Evolutionary conservation across 116 monocot species (phyloP).

Genomic region (Papilionanthe hybrid): DNA sequence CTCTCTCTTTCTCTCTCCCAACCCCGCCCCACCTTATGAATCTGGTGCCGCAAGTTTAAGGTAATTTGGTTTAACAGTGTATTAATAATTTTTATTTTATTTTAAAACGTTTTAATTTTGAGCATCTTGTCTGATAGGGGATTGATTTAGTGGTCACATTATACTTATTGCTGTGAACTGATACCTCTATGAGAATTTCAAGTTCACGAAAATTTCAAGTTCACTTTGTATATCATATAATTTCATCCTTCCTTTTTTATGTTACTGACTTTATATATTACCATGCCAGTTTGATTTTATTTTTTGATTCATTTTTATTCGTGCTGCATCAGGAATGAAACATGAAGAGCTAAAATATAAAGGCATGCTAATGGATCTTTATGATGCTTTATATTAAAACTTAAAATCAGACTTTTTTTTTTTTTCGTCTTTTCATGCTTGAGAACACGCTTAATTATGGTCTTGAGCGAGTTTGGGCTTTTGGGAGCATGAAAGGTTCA

Average conservation of each 20-base stretch:
- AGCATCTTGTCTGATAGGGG: background rate
- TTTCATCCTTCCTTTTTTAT: background rate
- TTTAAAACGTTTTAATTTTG: background rate
- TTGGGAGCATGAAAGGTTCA: constrained; percentile 72
- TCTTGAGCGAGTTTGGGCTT: constrained; percentile 85
- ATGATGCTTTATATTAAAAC: background rate
- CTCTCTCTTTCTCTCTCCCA: background rate
- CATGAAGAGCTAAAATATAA: constrained; percentile 3
- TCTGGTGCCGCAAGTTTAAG: background rate
- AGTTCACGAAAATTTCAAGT: background rate
- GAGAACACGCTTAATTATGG: constrained; percentile 92
- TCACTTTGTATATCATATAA: background rate
- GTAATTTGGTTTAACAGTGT: background rate
- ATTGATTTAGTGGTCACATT: background rate
- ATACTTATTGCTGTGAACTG: background rate
- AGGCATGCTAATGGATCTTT: background rate
- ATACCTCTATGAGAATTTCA: background rate
- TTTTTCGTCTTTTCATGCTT: constrained; percentile 42
- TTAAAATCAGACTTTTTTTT: background rate
- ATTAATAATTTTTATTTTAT: background rate
- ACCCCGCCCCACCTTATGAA: background rate
- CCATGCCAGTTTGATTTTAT: background rate
- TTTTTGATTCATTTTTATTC: background rate
- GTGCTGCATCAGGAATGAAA: background rate
- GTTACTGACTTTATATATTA: background rate